Evolutionary conservation across 495 filamentous ascomycete species (phyloP).

Genomic region (Staphylotrichum tortipilum): DNA sequence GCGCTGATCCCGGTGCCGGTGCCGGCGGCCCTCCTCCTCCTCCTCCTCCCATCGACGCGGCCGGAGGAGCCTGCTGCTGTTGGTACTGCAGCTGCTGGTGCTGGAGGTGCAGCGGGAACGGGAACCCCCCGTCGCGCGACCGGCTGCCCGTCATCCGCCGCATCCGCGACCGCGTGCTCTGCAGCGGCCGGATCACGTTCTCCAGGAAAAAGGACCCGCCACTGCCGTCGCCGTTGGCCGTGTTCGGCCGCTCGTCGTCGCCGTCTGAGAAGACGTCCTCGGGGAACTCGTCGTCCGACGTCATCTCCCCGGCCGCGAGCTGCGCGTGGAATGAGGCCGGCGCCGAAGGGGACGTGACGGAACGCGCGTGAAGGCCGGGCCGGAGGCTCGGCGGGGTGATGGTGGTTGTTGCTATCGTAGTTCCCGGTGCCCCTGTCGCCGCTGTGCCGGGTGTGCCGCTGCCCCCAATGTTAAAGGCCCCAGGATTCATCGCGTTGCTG

Average conservation of each 20-base stretch:
- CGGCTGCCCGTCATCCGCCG: conserved; percentile 57
- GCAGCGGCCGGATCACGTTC: conserved; percentile 52
- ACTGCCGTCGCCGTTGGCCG: conserved; percentile 18
- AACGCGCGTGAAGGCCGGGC: conserved; percentile 58
- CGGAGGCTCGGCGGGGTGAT: conserved; percentile 19
- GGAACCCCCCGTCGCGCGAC: conserved; percentile 51
- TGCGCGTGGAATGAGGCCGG: conserved; percentile 47
- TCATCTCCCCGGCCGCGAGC: conserved; percentile 42
- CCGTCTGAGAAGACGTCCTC: conserved; percentile 47
- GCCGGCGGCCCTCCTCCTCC: neutral
- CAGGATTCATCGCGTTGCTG: conserved; percentile 56
- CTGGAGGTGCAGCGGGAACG: conserved; percentile 9
- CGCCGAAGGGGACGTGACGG: conserved; percentile 60
- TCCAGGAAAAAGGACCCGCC: conserved; percentile 51
- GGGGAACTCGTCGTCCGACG: conserved; percentile 42
- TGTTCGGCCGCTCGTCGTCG: conserved; percentile 38
- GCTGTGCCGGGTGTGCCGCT: neutral
- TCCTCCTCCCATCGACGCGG: neutral
- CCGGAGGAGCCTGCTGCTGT: neutral
- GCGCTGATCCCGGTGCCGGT: neutral
- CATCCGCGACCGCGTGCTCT: conserved; percentile 51
- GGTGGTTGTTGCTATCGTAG: neutral
- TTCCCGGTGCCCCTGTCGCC: neutral
- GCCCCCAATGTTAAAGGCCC: conserved; percentile 40
- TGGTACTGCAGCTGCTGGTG: neutral